Percentiles rank a stretch among this genome's conserved stretches.
phyloP scores from a whole-genome alignment of 371 early-diverging fungal species.

The Gilbertella persicaria region DNA sequence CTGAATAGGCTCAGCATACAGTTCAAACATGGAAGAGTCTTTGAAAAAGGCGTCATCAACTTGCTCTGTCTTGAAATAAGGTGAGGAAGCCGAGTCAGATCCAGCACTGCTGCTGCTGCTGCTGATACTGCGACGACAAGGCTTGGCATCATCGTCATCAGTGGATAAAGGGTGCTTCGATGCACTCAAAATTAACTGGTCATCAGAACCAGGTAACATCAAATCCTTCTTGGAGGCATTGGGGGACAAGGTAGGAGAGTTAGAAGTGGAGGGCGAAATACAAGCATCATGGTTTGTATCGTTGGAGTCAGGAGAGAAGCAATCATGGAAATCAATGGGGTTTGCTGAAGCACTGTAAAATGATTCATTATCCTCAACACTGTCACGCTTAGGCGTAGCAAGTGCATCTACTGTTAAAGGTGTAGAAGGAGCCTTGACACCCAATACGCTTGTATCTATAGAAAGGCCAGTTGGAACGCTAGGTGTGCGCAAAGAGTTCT shows the following conservation, averaged over 20 bases:
- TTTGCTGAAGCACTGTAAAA: constrained; percentile 45
- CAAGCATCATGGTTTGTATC: background rate
- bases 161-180: constrained; percentile 5
- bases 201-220: constrained; percentile 17
- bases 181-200: constrained; percentile 5
- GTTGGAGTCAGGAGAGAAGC: constrained; percentile 44
- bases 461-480: constrained; percentile 24
- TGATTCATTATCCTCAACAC: constrained; percentile 25
- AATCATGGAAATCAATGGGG: constrained; percentile 46
- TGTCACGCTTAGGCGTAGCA: constrained; percentile 7
- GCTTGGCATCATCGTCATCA: background rate
- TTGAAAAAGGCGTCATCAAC: constrained; percentile 17
- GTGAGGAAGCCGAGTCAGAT: constrained; percentile 8
- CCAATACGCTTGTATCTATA: constrained; percentile 8
- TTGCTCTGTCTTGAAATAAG: constrained; percentile 5
- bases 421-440: constrained; percentile 1
- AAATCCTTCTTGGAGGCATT: constrained; percentile 13
- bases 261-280: constrained; percentile 10
- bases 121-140: constrained; percentile 20
- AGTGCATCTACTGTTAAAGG: constrained; percentile 23
- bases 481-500: constrained; percentile 35
- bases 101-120: constrained; percentile 14
- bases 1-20: constrained; percentile 20
- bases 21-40: constrained; percentile 20
- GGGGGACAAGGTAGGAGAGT: constrained; percentile 8